phyloP scores from a whole-genome alignment of 139 green algal species.

The Pleodorina starrii region DNA sequence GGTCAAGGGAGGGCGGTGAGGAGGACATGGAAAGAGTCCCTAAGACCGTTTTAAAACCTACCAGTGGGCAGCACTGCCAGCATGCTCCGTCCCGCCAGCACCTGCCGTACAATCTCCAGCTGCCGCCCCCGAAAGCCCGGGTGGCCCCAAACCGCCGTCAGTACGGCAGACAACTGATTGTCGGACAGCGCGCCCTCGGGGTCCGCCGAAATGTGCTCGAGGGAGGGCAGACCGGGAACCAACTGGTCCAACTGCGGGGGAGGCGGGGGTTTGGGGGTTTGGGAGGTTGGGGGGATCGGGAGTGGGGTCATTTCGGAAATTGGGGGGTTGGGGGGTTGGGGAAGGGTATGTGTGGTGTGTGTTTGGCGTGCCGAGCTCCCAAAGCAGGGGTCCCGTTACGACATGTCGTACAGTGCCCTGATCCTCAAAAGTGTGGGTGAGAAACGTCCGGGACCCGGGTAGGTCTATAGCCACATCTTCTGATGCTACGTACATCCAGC shows the following conservation, averaged over 20 bases:
- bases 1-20: no score
- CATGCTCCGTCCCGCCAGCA: slow-evolving; percentile 79
- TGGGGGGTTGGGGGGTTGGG: background rate
- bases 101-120: slow-evolving; percentile 76
- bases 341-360: no score
- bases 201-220: background rate
- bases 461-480: no score
- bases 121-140: slow-evolving; percentile 84
- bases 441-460: no score
- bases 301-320: no score
- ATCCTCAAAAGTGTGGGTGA: no score
- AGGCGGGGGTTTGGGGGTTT: background rate
- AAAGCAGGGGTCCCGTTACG: no score
- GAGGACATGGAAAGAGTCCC: background rate
- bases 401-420: no score
- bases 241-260: background rate
- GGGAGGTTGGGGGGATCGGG: background rate
- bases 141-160: slow-evolving; percentile 73
- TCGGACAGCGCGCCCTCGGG: slow-evolving; percentile 43
- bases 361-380: no score
- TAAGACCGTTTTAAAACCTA: no score
- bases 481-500: no score
- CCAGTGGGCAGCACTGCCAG: slow-evolving; percentile 92
- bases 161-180: slow-evolving; percentile 52
- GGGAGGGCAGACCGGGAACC: background rate